Evolutionary conservation across 164 flowering plant species (phyloP).

Genomic region (Euptelea pleiosperma): DNA sequence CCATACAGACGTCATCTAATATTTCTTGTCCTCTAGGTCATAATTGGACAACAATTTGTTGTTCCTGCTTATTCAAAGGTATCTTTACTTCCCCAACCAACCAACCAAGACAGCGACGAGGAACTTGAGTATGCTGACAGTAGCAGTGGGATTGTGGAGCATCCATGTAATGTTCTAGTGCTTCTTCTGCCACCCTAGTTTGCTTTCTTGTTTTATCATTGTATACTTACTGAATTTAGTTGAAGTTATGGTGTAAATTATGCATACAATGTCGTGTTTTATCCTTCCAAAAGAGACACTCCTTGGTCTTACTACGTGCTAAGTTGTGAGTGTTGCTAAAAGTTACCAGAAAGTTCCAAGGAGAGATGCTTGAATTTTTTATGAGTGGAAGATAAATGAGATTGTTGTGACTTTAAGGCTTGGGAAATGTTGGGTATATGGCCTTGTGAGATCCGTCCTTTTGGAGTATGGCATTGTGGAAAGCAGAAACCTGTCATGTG

Average conservation of each 20-base stretch:
- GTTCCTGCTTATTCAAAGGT: conserved; percentile 95
- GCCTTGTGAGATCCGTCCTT: too few relatives aligned
- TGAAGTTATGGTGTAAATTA: not conserved
- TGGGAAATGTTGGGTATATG: too few relatives aligned
- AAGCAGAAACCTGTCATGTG: too few relatives aligned
- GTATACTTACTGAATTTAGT: not conserved
- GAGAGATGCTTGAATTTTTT: too few relatives aligned
- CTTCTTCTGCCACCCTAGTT: conserved; percentile 1
- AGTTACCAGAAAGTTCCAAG: too few relatives aligned
- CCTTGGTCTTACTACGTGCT: too few relatives aligned
- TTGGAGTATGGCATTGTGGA: too few relatives aligned
- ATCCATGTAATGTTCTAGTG: conserved; percentile 37
- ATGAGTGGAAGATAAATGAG: too few relatives aligned
- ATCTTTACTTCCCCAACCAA: conserved; percentile 78
- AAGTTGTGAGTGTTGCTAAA: too few relatives aligned
- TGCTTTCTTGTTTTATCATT: conserved; percentile 4
- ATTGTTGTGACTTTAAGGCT: too few relatives aligned
- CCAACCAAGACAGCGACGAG: conserved; percentile 86
- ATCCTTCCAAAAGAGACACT: too few relatives aligned
- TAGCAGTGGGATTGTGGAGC: conserved; percentile 45
- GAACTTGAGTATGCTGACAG: conserved; percentile 96
- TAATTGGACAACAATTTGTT: conserved; percentile 63
- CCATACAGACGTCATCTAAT: not conserved
- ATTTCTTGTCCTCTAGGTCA: conserved; percentile 46
- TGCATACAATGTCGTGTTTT: too few relatives aligned